A percentile compares a stretch with the other conserved stretches of the same genome.
Evolutionary conservation across 2,329 filamentous ascomycete species (phyloP).

Genomic region (Sordariomycetes sp.): DNA sequence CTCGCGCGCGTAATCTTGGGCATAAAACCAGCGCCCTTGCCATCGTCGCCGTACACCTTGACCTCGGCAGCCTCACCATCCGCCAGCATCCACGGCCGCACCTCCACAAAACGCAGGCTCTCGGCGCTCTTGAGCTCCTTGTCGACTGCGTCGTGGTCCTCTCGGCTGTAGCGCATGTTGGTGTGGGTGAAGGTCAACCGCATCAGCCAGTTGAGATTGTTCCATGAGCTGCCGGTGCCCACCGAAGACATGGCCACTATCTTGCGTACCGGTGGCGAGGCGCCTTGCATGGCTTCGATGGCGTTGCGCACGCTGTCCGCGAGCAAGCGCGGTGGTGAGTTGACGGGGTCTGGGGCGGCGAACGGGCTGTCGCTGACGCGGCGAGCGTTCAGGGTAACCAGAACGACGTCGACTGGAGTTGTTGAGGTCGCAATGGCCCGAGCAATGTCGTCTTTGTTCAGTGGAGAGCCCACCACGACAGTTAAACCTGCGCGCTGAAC

Average conservation of each 20-base stretch:
- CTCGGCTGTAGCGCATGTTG: slow-evolving; percentile 32
- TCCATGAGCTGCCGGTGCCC: slow-evolving; percentile 32
- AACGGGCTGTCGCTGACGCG: slow-evolving; percentile 37
- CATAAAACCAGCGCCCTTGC: slow-evolving; percentile 27
- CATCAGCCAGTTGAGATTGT: slow-evolving; percentile 27
- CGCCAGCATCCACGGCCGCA: slow-evolving; percentile 29
- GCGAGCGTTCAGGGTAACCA: slow-evolving; percentile 36
- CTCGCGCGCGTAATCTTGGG: slow-evolving; percentile 16
- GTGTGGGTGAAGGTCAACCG: slow-evolving; percentile 29
- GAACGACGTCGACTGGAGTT: slow-evolving; percentile 21
- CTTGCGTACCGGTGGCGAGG: slow-evolving; percentile 18
- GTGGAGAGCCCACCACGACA: slow-evolving; percentile 23
- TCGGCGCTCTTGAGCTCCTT: slow-evolving; percentile 18
- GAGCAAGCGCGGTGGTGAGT: slow-evolving; percentile 31
- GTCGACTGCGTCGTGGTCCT: slow-evolving; percentile 36
- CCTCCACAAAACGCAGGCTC: slow-evolving; percentile 20
- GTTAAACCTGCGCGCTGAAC: slow-evolving; percentile 16
- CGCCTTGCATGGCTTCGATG: slow-evolving; percentile 25
- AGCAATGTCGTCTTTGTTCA: slow-evolving; percentile 19
- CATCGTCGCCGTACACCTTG: slow-evolving; percentile 27
- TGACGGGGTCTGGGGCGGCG: slow-evolving; percentile 20
- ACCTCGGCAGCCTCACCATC: slow-evolving; percentile 24
- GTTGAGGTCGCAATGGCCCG: slow-evolving; percentile 14
- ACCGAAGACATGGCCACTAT: slow-evolving; percentile 38
- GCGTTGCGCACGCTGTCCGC: slow-evolving; percentile 29